Conservation (phyloP, 192 early-diverging fungal species). For the Mortierella alpina region DNA sequence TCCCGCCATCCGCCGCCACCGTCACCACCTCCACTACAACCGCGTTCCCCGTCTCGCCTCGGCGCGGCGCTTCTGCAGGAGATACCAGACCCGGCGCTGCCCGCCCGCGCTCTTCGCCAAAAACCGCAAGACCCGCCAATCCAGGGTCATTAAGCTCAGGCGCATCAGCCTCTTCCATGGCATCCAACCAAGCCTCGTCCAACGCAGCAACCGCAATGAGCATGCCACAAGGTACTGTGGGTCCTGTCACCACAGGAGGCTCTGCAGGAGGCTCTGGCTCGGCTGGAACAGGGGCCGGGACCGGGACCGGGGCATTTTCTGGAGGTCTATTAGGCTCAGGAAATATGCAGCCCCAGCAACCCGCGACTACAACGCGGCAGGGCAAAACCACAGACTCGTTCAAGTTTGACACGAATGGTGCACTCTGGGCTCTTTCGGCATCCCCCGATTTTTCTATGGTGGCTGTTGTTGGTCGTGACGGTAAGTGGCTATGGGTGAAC, state of each 20-base stretch:
- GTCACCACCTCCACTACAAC: conserved; percentile 34
- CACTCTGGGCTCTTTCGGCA: conserved; percentile 65
- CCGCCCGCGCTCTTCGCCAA: conserved; percentile 36
- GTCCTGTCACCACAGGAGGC: neutral
- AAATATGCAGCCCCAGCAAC: conserved; percentile 3
- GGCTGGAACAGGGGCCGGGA: neutral
- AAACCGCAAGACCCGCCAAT: conserved; percentile 4
- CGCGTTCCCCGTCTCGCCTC: conserved; percentile 40
- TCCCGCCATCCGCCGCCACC: conserved; percentile 44
- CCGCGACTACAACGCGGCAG: neutral
- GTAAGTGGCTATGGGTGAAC: conserved; percentile 43
- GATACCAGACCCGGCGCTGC: conserved; percentile 1
- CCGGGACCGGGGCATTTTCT: neutral
- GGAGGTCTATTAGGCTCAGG: neutral
- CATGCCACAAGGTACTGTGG: neutral
- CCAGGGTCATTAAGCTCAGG: neutral
- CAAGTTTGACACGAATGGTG: conserved; percentile 53
- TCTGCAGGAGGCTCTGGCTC: conserved; percentile 4
- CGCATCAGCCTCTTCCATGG: neutral
- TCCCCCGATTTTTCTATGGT: conserved; percentile 71
- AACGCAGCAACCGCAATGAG: neutral
- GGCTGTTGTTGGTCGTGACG: conserved; percentile 77
- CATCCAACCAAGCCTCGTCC: neutral
- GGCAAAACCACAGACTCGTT: conserved; percentile 3
- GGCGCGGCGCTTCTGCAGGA: conserved; percentile 12